Base-by-base conservation (phyloP, 1,284 basidiomycete genomes). In the Ganoderma sp. region DNA sequence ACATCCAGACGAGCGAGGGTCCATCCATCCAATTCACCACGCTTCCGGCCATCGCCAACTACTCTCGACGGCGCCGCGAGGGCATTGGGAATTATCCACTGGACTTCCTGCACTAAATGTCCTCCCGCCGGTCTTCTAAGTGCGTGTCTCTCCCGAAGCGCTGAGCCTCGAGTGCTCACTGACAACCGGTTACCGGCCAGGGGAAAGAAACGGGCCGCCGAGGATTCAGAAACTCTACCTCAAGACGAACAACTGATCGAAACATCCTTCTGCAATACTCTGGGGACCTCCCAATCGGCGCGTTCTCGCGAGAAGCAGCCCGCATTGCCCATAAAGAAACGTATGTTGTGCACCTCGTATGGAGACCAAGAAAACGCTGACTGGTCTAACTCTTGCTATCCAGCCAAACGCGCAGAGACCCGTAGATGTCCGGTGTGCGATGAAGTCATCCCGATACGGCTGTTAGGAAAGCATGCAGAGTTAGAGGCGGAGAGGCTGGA, bases 341-440 rank as follows among this genome's bases (percentile, higher is more conserved):
- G 78, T 78, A 72, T 54, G 76, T 64, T 59, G 54, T 32, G 41
- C n/a, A 28, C 32, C 50, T 52, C 25, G n/a, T 15, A 19, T 34
- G 37, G 32, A 10, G 19, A 14, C 2, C 10, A 22, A 8, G 12
- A 3, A 25, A 25, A 25, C 0, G 3, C 45, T 48, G 22, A 28
- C 3, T 25, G 48, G 14, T 14, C 48, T 10, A 52, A 52, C 48
- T 12, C 6, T 37, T 25, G 52, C 43, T 54, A 61, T 52, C 6
- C 57, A 91, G 90, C 84, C 4, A 92, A 88, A 79, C 87, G 88
- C 57, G 91, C 89, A 15, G 90, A 92, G 75, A 93, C 89, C 2
- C 83, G 88, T 68, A 81, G 82, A 66, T 94, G 92, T 75, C 92
- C 92, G 0, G 85, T 90, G 48, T 94, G 92, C 77, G 80, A 84